Evolutionary conservation across 2,329 filamentous ascomycete species (phyloP).

Genomic region (Hypocrella siamensis): DNA sequence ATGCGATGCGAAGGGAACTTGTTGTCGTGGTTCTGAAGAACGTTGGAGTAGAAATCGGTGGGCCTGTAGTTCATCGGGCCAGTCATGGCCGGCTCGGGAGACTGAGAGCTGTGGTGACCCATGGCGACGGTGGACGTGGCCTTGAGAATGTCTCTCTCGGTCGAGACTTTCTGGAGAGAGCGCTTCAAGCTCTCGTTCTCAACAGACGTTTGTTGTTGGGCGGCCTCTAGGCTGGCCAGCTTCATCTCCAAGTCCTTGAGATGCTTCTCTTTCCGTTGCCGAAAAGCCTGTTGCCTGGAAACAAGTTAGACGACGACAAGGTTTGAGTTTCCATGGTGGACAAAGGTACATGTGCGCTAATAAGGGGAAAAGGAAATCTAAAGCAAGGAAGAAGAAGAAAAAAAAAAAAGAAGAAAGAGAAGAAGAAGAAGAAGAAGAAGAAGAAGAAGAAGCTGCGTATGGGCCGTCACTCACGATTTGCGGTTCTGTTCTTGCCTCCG

Average conservation of each 20-base stretch:
- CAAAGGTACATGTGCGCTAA: too few species aligned
- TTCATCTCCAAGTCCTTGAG: constrained; percentile 87
- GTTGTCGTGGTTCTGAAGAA: constrained; percentile 45
- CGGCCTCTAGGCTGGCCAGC: constrained; percentile 60
- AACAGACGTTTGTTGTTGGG: constrained; percentile 53
- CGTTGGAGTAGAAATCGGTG: constrained; percentile 52
- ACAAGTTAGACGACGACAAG: background rate
- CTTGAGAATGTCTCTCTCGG: constrained; percentile 84
- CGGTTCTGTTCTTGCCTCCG: constrained; percentile 46
- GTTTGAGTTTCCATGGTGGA: too few species aligned
- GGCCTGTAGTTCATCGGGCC: constrained; percentile 59
- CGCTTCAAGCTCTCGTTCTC: constrained; percentile 82
- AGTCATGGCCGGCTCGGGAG: constrained; percentile 34
- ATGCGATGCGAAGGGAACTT: constrained; percentile 55
- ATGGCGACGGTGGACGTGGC: constrained; percentile 45
- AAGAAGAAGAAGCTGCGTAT: background rate
- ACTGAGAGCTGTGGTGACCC: constrained; percentile 20
- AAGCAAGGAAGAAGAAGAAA: too few species aligned
- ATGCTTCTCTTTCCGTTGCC: constrained; percentile 87
- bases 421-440: background rate
- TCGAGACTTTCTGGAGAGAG: constrained; percentile 68
- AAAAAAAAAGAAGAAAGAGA: background rate
- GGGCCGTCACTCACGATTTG: constrained; percentile 34
- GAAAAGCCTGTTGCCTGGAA: constrained; percentile 78
- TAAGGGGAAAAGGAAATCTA: too few species aligned